Evolutionary conservation across 352 stramenopile species (phyloP), one percentile per base, ranked within the genome.

Genomic region (Pythium rhizo-oryzae): DNA sequence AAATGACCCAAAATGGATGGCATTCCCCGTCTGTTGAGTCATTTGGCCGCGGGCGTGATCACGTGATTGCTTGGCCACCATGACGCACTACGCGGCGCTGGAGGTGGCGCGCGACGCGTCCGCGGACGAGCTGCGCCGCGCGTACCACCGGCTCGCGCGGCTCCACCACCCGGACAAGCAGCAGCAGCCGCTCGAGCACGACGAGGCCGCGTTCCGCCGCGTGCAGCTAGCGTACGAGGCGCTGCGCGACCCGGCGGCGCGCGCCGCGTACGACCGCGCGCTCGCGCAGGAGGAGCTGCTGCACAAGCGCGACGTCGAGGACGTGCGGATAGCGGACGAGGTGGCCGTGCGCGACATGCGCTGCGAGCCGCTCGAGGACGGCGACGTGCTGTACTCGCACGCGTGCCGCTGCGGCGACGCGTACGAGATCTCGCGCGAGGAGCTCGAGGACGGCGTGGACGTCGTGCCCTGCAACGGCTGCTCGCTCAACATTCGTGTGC

Each of bases 401-500:
- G 55, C 66, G 43, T 95, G 87, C 28, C 84, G 87, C 61, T 95
- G 87, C 46, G 85, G 87, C 41, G 87, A 93, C 56, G 49, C 70
- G 43, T 95, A 93, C 67, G 82, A 93, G 74, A 75, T 95, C 37
- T 79, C 70, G 0, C 59, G 85, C 23, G 75, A 82, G 3, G 85
- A 95, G 50, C 68, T 95, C 30, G 39, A 79, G 8, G 85, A 93
- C 33, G 79, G 78, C 23, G 76, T 89, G 43, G 74, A 92, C 56
- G 74, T 93, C 9, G 82, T 92, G 21, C 82, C 87, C 0, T 95
- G 87, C 72, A 86, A 83, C 35, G 87, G 87, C 30, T 95, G 87
- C 74, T 95, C 87, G 30, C 68, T 93, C 49, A 81, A 93, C 65
- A 93, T 95, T 50, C 82, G 83, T 21, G 87, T 94, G 47, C 8